Conservation (phyloP, 768 basidiomycete species). For the Tulasnella sp. region DNA sequence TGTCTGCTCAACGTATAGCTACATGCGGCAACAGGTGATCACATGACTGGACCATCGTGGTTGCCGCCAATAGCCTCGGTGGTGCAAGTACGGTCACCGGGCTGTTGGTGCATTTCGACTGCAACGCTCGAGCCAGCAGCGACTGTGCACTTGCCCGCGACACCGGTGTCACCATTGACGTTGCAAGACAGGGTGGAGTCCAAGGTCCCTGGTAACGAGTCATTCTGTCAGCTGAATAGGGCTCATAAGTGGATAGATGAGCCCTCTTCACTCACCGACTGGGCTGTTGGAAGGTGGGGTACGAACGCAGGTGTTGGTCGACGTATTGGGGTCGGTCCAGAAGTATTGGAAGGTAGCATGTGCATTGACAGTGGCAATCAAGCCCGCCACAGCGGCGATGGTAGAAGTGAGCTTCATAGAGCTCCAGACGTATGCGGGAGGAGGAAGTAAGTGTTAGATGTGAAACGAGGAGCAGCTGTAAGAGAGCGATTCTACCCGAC, state of each 20-base stretch:
- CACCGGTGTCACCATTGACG: slow-evolving; percentile 30
- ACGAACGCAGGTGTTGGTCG: slow-evolving; percentile 42
- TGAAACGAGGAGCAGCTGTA: background rate
- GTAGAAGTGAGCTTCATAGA: background rate
- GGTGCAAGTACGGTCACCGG: slow-evolving; percentile 39
- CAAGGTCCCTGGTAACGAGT: background rate
- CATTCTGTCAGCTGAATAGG: background rate
- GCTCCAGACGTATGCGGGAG: background rate
- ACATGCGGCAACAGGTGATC: slow-evolving; percentile 25
- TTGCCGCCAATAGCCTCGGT: slow-evolving; percentile 47
- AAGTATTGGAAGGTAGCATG: slow-evolving; percentile 50
- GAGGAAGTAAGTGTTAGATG: background rate
- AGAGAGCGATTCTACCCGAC: background rate
- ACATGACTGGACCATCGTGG: slow-evolving; percentile 43
- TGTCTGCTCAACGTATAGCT: background rate
- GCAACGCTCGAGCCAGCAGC: slow-evolving; percentile 7
- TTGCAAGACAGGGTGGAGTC: slow-evolving; percentile 45
- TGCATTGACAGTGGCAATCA: slow-evolving; percentile 30
- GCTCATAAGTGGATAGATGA: background rate
- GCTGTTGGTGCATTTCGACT: slow-evolving; percentile 51
- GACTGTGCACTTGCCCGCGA: slow-evolving; percentile 38
- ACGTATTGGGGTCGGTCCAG: slow-evolving; percentile 43
- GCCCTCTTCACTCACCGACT: slow-evolving; percentile 26
- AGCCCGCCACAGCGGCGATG: background rate
- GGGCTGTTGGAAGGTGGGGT: slow-evolving; percentile 42